Conservation (phyloP, 2,329 filamentous ascomycete genomes). For the Phialocephala sp. region DNA sequence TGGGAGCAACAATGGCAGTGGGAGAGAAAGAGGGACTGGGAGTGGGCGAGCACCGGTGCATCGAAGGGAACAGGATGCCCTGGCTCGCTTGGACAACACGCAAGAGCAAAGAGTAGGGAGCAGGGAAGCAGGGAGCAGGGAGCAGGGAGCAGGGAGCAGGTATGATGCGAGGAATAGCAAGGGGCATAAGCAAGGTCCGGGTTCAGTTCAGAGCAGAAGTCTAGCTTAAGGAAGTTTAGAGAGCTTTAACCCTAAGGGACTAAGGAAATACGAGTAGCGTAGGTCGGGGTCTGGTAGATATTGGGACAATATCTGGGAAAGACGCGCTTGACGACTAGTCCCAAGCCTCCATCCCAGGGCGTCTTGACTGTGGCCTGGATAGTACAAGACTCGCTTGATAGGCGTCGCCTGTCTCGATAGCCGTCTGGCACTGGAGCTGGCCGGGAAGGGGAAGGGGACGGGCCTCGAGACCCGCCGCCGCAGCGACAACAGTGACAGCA, state of each 20-base stretch:
- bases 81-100: not conserved
- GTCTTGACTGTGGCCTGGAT: not conserved
- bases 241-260: not conserved
- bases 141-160: not conserved
- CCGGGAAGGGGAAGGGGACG: too few species aligned
- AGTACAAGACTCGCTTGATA: not conserved
- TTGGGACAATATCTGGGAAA: not conserved
- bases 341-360: not conserved
- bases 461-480: not conserved
- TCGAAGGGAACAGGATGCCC: not conserved
- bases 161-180: not conserved
- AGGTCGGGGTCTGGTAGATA: not conserved
- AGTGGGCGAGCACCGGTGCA: not conserved
- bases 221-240: not conserved
- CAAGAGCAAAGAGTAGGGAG: not conserved
- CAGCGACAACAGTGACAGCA: not conserved
- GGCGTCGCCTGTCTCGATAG: conserved; percentile 1
- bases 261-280: not conserved
- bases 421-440: not conserved
- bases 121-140: not conserved
- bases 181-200: not conserved
- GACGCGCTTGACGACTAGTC: not conserved
- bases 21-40: not conserved
- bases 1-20: not conserved
- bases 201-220: not conserved